Base-by-base conservation (phyloP, 129 eudicot species). In the Flaveria trinervia region DNA sequence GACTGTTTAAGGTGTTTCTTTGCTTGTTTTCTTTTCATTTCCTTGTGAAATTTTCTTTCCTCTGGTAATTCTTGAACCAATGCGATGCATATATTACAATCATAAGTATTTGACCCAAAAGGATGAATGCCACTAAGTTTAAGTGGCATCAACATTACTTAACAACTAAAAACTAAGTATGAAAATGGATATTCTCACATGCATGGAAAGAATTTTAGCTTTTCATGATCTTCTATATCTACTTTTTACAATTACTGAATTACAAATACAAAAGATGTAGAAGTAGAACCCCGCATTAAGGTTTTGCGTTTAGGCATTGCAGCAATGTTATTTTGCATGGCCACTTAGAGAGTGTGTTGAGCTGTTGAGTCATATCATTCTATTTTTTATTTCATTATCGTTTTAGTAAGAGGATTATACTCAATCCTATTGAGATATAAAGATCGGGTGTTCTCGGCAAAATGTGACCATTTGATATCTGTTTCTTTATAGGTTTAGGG, bases 21-120 rank as follows among this genome's bases (percentile, higher is more conserved):
- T 57, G 15, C 65, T 22, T 57, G 65, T 22, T 57, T 16, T 57
- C 65, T 57, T 57, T 57, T 22, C 65, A 20, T 57, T 57, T 30
- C 30, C 25, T 57, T 57, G 65, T 57, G 65, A 28, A 10, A 7
- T 57, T 57, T 20, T 57, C 8, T 57, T 18, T 8, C 30, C 33
- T 57, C 6, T 57, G 5, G 65, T 20, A 36, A 57, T 20, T 57
- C 36, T 22, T 57, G 65, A 20, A 9, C 65, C 33, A 22, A 57
- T 22, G 33, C 22, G 65, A 30, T 20, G 33, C 16, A 1, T 55
- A 18, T 9, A 5, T 55, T 55, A 55, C 12, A 55, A 18, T n/a
- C 5, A 22, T 55, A 55, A 55, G 17, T 18, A 55, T 7, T 17
- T 16, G 62, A 55, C 23, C 9, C n/a, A 9, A 17, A 55, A 6